Conservation (phyloP, 2,329 filamentous ascomycete species). For the Tolypocladium nubicola region DNA sequence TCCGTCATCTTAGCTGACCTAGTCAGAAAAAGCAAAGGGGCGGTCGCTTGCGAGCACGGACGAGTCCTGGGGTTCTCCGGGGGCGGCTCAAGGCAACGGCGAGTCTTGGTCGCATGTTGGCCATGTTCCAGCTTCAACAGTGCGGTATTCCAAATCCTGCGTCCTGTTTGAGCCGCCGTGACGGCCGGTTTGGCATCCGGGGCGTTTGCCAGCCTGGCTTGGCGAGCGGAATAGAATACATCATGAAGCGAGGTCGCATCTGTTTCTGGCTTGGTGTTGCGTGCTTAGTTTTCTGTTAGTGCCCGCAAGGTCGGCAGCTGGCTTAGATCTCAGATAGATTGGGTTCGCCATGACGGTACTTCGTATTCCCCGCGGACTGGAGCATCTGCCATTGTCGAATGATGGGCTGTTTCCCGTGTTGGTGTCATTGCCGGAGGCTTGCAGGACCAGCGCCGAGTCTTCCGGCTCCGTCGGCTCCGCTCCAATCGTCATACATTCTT, state of each 20-base stretch:
- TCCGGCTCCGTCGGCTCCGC: neutral
- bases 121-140: neutral
- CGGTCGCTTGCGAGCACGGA: neutral
- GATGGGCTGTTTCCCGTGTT: neutral
- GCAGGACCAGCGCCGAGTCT: neutral
- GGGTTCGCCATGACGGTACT: neutral
- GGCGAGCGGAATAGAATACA: neutral
- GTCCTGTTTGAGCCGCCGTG: neutral
- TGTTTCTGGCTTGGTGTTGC: neutral
- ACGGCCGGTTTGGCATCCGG: neutral
- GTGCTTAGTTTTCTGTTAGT: neutral
- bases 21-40: slow-evolving; percentile 1
- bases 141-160: neutral
- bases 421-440: neutral
- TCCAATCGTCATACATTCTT: neutral
- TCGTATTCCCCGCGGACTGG: no score
- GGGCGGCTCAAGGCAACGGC: neutral
- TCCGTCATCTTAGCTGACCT: neutral
- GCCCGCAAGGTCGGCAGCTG: neutral
- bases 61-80: neutral
- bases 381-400: neutral
- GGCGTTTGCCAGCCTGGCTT: neutral
- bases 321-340: no score
- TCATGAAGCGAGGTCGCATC: neutral
- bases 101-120: neutral